phyloP scores from a whole-genome alignment of 1,284 basidiomycete genomes.

The Trichosporon sp. region DNA sequence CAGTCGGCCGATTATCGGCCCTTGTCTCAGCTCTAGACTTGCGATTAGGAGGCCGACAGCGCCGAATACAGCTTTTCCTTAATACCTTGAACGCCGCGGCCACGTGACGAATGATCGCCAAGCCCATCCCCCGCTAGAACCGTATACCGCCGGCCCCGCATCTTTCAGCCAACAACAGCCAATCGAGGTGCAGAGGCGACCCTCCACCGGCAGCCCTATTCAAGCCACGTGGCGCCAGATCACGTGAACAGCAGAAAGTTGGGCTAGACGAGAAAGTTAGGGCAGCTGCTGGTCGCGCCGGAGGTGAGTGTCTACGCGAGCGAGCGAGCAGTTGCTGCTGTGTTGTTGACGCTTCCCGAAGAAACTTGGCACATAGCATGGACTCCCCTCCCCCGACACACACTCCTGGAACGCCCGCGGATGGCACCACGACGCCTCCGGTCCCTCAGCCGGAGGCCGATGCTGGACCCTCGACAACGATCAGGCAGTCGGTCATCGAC shows the following conservation, averaged over 20 bases:
- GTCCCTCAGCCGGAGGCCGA: constrained; percentile 6
- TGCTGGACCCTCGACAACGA: constrained; percentile 18
- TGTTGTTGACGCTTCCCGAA: background rate
- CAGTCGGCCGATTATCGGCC: background rate
- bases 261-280: background rate
- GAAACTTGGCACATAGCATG: background rate
- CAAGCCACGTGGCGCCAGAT: background rate
- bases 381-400: background rate
- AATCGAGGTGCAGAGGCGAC: background rate
- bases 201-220: background rate
- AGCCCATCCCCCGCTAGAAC: background rate
- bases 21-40: background rate
- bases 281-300: background rate
- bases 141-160: background rate
- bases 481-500: constrained; percentile 30
- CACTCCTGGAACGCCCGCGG: background rate
- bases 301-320: background rate
- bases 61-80: background rate
- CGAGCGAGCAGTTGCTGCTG: background rate
- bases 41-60: background rate
- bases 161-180: background rate
- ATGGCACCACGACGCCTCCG: constrained; percentile 6
- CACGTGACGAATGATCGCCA: background rate
- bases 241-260: background rate
- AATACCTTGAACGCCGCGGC: background rate